Conservation (phyloP, 1,284 basidiomycete species). For the Leccinum solheimii region DNA sequence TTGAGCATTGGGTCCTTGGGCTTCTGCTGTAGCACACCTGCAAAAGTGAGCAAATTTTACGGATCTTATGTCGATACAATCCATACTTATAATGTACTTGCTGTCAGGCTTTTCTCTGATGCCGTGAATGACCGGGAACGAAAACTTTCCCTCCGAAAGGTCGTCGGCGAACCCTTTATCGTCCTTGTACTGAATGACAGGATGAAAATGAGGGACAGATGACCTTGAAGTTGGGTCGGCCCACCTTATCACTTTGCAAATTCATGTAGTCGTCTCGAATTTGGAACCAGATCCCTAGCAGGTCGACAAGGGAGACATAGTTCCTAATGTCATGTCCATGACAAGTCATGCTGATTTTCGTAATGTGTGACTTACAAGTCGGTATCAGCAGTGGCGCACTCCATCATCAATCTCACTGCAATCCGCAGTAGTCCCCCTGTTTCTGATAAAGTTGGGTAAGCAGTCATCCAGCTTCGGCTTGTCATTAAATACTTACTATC, state of each 20-base stretch:
- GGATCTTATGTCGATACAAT: background rate
- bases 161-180: background rate
- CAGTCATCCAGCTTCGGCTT: too few species aligned
- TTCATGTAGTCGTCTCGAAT: background rate
- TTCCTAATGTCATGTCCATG: background rate
- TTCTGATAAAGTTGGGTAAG: too few species aligned
- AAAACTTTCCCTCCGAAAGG: background rate
- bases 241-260: background rate
- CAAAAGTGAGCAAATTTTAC: background rate
- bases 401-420: too few species aligned
- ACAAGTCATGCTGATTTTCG: background rate
- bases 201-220: background rate
- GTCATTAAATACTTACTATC: too few species aligned
- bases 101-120: background rate
- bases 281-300: background rate
- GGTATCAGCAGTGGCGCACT: background rate
- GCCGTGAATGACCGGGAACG: background rate
- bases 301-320: background rate
- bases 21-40: background rate
- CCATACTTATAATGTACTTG: background rate
- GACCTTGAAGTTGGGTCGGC: background rate
- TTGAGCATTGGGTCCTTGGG: background rate
- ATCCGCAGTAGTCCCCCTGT: too few species aligned
- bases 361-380: background rate
- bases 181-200: background rate